These are phyloP conservation scores for Globisporangium solare DNA, from an alignment of 352 stramenopile species.

Conservation along the genomic window DNA sequence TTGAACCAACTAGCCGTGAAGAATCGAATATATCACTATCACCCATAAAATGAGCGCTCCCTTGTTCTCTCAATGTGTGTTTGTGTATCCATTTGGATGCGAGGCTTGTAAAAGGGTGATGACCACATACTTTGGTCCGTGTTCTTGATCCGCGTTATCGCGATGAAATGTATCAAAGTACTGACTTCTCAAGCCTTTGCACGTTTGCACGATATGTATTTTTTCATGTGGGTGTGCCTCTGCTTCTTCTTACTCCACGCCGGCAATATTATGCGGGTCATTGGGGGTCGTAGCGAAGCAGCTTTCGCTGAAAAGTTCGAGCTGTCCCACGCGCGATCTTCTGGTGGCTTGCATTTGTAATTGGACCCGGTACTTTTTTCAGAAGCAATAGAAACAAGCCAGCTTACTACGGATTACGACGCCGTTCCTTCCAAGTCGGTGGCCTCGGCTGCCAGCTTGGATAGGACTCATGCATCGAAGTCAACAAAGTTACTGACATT, in stretches of 20 bases:
- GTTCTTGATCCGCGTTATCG: constrained; percentile 87
- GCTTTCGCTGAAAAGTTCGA: constrained; percentile 84
- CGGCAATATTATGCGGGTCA: constrained; percentile 72
- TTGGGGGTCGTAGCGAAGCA: constrained; percentile 11
- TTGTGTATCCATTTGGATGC: not conserved
- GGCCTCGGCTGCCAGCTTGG: not conserved
- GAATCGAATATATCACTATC: constrained; percentile 91
- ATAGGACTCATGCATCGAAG: constrained; percentile 22
- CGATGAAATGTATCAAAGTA: constrained; percentile 86
- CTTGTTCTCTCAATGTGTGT: constrained; percentile 4
- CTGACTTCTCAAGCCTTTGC: constrained; percentile 41
- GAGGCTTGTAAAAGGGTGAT: constrained; percentile 44
- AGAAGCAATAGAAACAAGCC: constrained; percentile 79
- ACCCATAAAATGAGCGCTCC: constrained; percentile 90
- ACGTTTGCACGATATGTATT: constrained; percentile 6
- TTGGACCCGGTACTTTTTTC: constrained; percentile 86
- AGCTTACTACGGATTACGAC: constrained; percentile 85
- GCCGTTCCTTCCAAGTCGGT: constrained; percentile 20
- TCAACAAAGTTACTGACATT: constrained; percentile 88
- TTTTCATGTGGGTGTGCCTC: constrained; percentile 17
- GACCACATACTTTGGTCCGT: constrained; percentile 87
- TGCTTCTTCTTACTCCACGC: constrained; percentile 88
- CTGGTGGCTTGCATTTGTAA: constrained; percentile 18
- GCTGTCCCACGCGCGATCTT: constrained; percentile 14
- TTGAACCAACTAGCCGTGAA: constrained; percentile 91